Evolutionary conservation across 1,284 basidiomycete species (phyloP).

Genomic region (Cryptococcus floricola): DNA sequence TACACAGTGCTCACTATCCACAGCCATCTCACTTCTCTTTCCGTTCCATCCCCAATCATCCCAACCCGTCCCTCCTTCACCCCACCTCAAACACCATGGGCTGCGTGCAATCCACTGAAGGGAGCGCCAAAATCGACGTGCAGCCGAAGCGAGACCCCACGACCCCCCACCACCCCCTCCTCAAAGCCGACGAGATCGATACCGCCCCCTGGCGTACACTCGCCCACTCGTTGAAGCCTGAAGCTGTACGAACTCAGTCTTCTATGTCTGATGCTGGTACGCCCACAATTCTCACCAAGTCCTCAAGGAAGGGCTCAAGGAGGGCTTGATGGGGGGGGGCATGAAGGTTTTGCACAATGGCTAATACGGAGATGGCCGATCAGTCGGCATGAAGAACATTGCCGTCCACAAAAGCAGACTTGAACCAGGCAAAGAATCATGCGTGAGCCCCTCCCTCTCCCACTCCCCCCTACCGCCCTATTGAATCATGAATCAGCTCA

Average conservation of each 20-base stretch:
- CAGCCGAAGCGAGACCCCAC: too few relatives aligned
- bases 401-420: constrained; percentile 27
- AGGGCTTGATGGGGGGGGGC: too few relatives aligned
- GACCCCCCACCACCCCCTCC: constrained; percentile 13
- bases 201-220: constrained; percentile 13
- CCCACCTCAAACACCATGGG: too few relatives aligned
- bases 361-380: background rate
- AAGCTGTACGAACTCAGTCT: constrained; percentile 10
- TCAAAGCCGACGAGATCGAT: constrained; percentile 21
- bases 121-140: too few relatives aligned
- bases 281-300: background rate
- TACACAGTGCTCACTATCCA: too few relatives aligned
- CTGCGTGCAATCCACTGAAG: too few relatives aligned
- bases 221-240: constrained; percentile 19
- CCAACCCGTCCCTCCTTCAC: too few relatives aligned
- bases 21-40: too few relatives aligned
- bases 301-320: too few relatives aligned
- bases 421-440: constrained; percentile 19
- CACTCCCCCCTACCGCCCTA: background rate
- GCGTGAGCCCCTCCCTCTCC: constrained; percentile 7
- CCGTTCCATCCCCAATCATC: too few relatives aligned
- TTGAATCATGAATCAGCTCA: background rate
- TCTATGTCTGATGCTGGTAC: constrained; percentile 27
- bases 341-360: background rate
- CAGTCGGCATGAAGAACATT: constrained; percentile 18